Evolutionary conservation across 768 basidiomycete species (phyloP).

Genomic region (Podaxis pistillaris): DNA sequence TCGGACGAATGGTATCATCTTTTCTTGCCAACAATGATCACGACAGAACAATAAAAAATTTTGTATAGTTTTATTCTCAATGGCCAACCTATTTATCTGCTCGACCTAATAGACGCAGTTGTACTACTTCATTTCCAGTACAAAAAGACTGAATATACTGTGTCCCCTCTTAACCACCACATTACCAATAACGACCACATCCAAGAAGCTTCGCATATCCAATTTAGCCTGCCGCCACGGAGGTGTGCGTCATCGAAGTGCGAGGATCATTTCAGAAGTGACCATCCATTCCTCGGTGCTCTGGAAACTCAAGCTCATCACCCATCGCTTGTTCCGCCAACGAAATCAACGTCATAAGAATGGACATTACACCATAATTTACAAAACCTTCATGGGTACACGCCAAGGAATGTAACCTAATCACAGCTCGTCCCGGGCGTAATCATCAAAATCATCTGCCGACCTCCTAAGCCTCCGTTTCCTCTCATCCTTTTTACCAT

Average conservation of each 20-base stretch:
- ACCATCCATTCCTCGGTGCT: neutral
- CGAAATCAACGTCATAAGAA: neutral
- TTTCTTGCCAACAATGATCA: neutral
- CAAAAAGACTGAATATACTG: neutral
- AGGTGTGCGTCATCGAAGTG: neutral
- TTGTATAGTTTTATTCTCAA: slow-evolving; percentile 7
- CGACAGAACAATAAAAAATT: neutral
- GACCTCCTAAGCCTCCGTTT: slow-evolving; percentile 14
- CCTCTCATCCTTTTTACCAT: slow-evolving; percentile 13
- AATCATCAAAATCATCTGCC: slow-evolving; percentile 1
- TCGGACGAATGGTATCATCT: slow-evolving; percentile 3
- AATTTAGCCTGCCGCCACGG: neutral
- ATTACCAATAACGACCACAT: neutral
- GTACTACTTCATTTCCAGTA: neutral
- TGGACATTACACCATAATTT: slow-evolving; percentile 8
- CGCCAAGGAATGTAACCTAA: neutral
- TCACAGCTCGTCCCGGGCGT: slow-evolving; percentile 8
- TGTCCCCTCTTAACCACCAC: neutral
- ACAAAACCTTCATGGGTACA: slow-evolving; percentile 2
- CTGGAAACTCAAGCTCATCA: slow-evolving; percentile 1
- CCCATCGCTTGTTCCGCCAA: neutral
- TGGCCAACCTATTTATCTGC: neutral
- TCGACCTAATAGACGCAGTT: neutral
- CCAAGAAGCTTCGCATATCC: neutral
- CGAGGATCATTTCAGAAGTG: slow-evolving; percentile 9